Evolutionary conservation across 192 early-diverging fungal species (phyloP), one percentile per base, ranked within the genome.

Genomic region (Linderina pennispora): DNA sequence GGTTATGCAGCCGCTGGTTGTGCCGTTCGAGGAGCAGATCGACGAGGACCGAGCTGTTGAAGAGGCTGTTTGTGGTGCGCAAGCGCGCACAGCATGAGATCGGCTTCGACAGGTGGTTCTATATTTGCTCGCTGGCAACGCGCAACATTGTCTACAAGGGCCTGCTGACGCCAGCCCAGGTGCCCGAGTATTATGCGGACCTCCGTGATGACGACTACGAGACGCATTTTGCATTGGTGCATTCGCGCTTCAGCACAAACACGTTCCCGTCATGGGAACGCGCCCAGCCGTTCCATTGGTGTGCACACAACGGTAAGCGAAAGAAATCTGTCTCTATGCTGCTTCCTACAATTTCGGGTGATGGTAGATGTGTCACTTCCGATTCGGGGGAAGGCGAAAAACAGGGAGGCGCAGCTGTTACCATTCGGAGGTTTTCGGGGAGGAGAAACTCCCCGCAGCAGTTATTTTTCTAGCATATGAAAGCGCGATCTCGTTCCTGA

Each of bases 191-290:
- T 75, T 98, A 88, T 62, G 65, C 80, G 42, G 96, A 98, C 76
- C 77, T 98, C 33, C 76, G 75, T 51, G 89, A 96, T 62, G 72
- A 77, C 42, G 76, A 71, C 36, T 98, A 85, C 66, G 73, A 76
- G 52, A 85, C 92, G 34, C 89, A 94, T 55, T 98, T 98, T 85
- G 88, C 89, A 7, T 77, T 98, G 37, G 96, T 98, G 23, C 96
- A 98, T 76, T 97, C 93, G 32, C 83, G 96, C 42, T 98, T 98
- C 82, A 96, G 92, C 26, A 98, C 96, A 23, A 98, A 98, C 76
- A 98, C 96, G 11, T 98, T 98, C 77, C 96, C 96, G 7, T 89
- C 85, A 8, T 98, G 96, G 96, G 96, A 98, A 73, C 85, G 96
- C 53, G 94, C 96, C 33, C 96, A 98, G 72, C 96, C 96, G 24